phyloP scores from a whole-genome alignment of 441 rosid species.

The Pelargonium myrrhifolium region DNA sequence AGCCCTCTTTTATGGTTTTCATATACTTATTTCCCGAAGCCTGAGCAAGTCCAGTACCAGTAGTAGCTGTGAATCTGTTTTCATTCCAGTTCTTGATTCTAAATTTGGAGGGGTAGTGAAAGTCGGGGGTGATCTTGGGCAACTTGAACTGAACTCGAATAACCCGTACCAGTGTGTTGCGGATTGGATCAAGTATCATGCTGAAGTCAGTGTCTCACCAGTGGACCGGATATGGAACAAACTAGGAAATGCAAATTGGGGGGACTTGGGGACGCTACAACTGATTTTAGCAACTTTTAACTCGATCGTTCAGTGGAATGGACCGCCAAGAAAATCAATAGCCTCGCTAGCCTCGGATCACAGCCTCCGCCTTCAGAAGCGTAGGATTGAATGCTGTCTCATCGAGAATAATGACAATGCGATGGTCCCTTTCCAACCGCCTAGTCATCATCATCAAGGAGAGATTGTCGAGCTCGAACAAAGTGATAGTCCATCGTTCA shows the following conservation, averaged over 20 bases:
- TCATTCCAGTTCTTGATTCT: slow-evolving; percentile 50
- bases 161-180: slow-evolving; percentile 36
- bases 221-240: slow-evolving; percentile 55
- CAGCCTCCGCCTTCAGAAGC: slow-evolving; percentile 48
- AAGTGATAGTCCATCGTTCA: slow-evolving; percentile 20
- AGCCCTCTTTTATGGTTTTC: slow-evolving; percentile 58
- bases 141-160: slow-evolving; percentile 29
- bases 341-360: slow-evolving; percentile 44
- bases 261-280: slow-evolving; percentile 53
- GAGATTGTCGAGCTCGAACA: slow-evolving; percentile 46
- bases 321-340: slow-evolving; percentile 49
- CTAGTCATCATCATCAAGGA: slow-evolving; percentile 27
- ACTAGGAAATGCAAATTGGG: slow-evolving; percentile 61
- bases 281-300: slow-evolving; percentile 47
- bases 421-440: slow-evolving; percentile 26
- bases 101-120: slow-evolving; percentile 58
- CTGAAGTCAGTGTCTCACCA: slow-evolving; percentile 41
- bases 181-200: slow-evolving; percentile 50
- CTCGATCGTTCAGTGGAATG: slow-evolving; percentile 45
- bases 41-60: slow-evolving; percentile 32
- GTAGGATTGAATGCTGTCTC: slow-evolving; percentile 35
- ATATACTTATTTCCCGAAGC: slow-evolving; percentile 44
- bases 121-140: slow-evolving; percentile 47
- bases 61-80: slow-evolving; percentile 31
- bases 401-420: slow-evolving; percentile 28